These are phyloP conservation scores for Chenopodium formosanum DNA, from an alignment of 148 eudicot genomes.

Conservation along the genomic window DNA sequence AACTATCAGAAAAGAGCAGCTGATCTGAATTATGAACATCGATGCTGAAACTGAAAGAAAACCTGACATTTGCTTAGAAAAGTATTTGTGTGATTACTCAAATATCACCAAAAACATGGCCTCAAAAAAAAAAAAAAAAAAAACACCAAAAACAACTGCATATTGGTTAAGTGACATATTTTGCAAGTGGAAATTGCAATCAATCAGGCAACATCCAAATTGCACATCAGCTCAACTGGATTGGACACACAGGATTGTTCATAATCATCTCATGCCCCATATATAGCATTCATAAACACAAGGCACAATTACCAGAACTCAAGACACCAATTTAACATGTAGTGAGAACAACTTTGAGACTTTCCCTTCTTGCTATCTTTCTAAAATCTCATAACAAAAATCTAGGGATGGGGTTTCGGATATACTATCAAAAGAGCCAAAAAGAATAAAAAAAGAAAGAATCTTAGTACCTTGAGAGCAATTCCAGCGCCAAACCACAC, in stretches of 20 bases:
- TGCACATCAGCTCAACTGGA: background rate
- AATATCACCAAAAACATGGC: background rate
- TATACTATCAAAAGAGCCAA: background rate
- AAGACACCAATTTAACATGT: background rate
- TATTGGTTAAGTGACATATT: background rate
- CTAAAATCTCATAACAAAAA: background rate
- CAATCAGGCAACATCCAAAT: background rate
- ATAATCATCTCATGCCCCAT: background rate
- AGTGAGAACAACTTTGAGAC: background rate
- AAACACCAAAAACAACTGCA: background rate
- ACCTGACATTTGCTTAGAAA: background rate
- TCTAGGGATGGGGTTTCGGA: background rate
- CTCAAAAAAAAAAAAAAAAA: too few relatives aligned
- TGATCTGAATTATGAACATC: background rate
- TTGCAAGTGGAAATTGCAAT: background rate
- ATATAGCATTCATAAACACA: background rate
- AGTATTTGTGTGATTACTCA: background rate
- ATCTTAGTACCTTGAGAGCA: slow-evolving; percentile 68
- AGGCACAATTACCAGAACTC: background rate
- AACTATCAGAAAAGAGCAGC: background rate
- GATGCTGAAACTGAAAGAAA: background rate
- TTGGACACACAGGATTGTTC: background rate
- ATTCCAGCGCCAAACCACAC: slow-evolving; percentile 83
- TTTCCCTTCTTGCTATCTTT: background rate
- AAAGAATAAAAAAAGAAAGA: background rate